Evolutionary conservation across 1,284 basidiomycete genomes (phyloP), one percentile per base, ranked within the genome.

Genomic region (Puccinia horiana): DNA sequence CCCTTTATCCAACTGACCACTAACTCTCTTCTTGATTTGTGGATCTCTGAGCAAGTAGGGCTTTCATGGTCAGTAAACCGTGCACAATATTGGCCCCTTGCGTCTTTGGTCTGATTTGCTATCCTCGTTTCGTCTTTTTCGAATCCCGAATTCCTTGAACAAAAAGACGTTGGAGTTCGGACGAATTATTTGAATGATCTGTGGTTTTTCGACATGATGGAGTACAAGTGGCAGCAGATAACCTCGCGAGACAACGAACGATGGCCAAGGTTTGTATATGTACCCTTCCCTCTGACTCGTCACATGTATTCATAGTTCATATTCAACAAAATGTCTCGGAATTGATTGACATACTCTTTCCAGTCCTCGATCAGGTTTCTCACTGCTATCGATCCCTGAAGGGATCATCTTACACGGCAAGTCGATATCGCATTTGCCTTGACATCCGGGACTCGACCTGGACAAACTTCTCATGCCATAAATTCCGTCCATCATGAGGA

Each of bases 141-240:
- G 11, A 11, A 63, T 23, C 35, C 29, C 23, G 32, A 0, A 32
- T n/a, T 18, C 2, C 23, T 37, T 4, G 2, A 32, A 26, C 79
- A 83, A 65, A 29, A n/a, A 70, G 58, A 67, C 49, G 49, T 32
- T 20, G 18, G 78, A n/a, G 75, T 84, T 18, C 63, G 84, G 92
- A 94, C 94, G 14, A 91, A 92, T 69, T 96, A 96, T 86, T 88
- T 95, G 40, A 92, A 93, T 81, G 95, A 96, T 85, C 88, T 95
- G 0, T 96, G 94, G 94, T 83, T 94, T 37, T 96, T 96, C 84
- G 93, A 95, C 84, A 93, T 91, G 0, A 91, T 93, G 84, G 93
- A 94, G 83, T 96, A 95, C 86, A 93, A 91, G 83, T 98, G 95
- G 95, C 89, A 89, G 29, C 92, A 94, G 83, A 89, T 95, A 69